Evolutionary conservation across 208 protist genomes (phyloP), one percentile per base, ranked within the genome.

Genomic region (Paratrypanosoma confusum): DNA sequence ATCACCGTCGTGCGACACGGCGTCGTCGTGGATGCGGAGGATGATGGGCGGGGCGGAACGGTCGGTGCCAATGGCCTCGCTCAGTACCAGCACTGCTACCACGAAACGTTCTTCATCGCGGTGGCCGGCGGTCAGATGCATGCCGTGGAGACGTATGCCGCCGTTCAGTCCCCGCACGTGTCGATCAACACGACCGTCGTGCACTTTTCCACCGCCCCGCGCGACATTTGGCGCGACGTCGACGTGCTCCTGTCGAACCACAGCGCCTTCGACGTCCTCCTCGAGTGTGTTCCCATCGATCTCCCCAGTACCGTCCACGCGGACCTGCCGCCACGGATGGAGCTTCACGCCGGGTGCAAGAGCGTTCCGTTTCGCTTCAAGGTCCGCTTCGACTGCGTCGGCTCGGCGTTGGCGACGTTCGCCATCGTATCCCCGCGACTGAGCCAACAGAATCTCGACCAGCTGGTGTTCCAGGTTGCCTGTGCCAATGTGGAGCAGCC

Each of bases 41-140:
- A n/a, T n/a, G n/a, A n/a, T n/a, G n/a, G n/a, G n/a, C n/a, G n/a
- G n/a, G n/a, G n/a, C n/a, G n/a, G n/a, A n/a, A n/a, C n/a, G n/a
- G n/a, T n/a, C n/a, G n/a, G n/a, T n/a, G n/a, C n/a, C n/a, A n/a
- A n/a, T n/a, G n/a, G n/a, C n/a, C n/a, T n/a, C n/a, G n/a, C n/a
- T n/a, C n/a, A n/a, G n/a, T n/a, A n/a, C n/a, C n/a, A n/a, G n/a
- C n/a, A n/a, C n/a, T n/a, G n/a, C n/a, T n/a, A n/a, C n/a, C n/a
- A n/a, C n/a, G 74, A 89, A 57, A 81, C 74, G n/a, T 89, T 82
- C 55, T 89, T 93, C 57, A 80, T 89, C 54, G 58, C 89, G n/a
- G 63, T 65, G 4, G 71, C 69, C 25, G 81, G 76, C 35, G 29
- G 29, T n/a, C 66, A 54, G 16, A 73, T 68, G 16, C 49, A 87